Conservation (phyloP, 1,284 basidiomycete species). For the Fomitiporia mediterranea region DNA sequence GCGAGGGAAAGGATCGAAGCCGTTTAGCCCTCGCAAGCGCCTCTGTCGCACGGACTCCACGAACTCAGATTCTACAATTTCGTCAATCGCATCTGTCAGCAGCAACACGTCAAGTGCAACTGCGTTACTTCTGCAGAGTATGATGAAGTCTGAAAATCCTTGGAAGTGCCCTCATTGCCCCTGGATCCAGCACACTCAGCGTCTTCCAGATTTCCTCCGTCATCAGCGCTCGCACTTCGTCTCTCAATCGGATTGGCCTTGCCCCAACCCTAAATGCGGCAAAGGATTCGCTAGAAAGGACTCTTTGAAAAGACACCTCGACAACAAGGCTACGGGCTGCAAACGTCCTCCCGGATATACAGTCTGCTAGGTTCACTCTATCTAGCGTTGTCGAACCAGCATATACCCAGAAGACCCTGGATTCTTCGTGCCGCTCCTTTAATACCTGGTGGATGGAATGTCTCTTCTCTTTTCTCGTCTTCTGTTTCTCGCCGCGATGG, state of each 20-base stretch:
- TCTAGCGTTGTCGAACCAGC: background rate
- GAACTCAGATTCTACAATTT: constrained; percentile 13
- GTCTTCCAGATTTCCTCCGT: constrained; percentile 21
- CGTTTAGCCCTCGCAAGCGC: constrained; percentile 6
- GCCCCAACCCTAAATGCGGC: constrained; percentile 20
- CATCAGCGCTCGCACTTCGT: constrained; percentile 21
- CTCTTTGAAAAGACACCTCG: constrained; percentile 20
- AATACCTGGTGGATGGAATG: background rate
- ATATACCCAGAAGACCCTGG: constrained; percentile 1
- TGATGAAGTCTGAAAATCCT: constrained; percentile 17
- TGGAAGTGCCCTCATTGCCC: constrained; percentile 22
- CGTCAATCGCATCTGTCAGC: constrained; percentile 12
- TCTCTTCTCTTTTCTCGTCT: background rate
- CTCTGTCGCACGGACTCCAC: constrained; percentile 14
- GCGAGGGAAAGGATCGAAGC: constrained; percentile 10
- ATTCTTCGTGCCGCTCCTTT: background rate
- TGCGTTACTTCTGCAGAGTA: constrained; percentile 1
- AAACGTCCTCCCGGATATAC: constrained; percentile 19
- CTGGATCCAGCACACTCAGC: constrained; percentile 21
- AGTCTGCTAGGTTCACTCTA: constrained; percentile 14
- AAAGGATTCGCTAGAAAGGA: constrained; percentile 21
- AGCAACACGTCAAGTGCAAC: constrained; percentile 12
- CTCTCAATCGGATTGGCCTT: constrained; percentile 21
- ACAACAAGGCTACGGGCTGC: constrained; percentile 19
- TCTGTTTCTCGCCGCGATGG: background rate